Evolutionary conservation across 352 stramenopile genomes (phyloP).

Genomic region (Pythium coloratum): DNA sequence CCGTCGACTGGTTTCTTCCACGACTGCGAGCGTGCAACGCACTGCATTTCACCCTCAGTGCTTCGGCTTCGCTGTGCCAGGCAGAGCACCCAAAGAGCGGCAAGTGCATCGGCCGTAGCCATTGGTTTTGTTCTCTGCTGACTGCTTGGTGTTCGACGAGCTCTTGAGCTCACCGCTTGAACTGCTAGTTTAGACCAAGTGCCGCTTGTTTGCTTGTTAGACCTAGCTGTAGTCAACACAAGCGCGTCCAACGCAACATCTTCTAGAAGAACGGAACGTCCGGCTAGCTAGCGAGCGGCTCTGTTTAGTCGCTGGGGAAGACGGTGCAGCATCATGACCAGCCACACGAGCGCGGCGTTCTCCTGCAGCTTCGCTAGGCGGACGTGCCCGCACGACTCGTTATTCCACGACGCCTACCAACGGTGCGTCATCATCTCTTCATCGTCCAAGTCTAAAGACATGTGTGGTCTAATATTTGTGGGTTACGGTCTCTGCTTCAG

Average conservation of each 20-base stretch:
- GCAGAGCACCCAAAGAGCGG: background rate
- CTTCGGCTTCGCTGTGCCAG: background rate
- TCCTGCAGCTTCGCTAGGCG: slow-evolving; percentile 11
- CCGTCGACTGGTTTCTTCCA: background rate
- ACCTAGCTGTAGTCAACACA: background rate
- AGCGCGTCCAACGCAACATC: background rate
- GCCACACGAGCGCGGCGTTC: background rate
- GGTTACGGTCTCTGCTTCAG: background rate
- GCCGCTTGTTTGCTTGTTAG: background rate
- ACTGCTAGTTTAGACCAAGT: background rate
- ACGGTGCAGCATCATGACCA: background rate
- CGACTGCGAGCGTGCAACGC: background rate
- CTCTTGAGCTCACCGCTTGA: background rate
- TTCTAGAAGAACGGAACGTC: background rate
- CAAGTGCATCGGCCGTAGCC: background rate
- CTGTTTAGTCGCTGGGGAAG: too few species aligned
- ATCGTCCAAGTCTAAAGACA: background rate
- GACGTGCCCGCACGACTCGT: slow-evolving; percentile 6
- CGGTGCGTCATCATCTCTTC: background rate
- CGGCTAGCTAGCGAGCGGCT: background rate
- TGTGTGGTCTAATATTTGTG: background rate
- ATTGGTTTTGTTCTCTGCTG: background rate
- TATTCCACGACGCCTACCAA: slow-evolving; percentile 21
- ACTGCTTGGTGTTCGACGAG: background rate
- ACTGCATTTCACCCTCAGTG: background rate